Evolutionary conservation across 257 asterid genomes (phyloP).

Genomic region (Vinca minor): DNA sequence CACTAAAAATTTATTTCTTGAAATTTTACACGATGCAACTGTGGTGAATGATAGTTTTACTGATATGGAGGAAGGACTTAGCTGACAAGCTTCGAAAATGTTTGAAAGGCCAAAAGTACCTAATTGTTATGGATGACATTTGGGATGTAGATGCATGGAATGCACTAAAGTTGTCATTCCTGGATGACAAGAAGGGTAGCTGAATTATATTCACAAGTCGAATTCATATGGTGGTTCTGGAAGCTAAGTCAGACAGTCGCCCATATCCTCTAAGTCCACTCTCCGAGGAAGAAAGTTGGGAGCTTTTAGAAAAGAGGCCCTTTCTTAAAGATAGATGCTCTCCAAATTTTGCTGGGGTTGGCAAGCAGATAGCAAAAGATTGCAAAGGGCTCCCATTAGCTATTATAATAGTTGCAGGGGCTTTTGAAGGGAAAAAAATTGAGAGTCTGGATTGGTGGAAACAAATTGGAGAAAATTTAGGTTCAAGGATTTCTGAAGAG

Average conservation of each 20-base stretch:
- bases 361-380: neutral
- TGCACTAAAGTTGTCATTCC: conserved; percentile 4
- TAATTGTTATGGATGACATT: conserved; percentile 15
- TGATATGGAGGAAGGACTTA: conserved; percentile 5
- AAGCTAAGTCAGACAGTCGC: neutral
- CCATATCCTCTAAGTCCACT: neutral
- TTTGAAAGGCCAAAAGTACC: conserved; percentile 9
- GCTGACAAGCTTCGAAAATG: neutral
- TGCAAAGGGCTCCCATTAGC: conserved; percentile 9
- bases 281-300: conserved; percentile 7
- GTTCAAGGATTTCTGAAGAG: neutral
- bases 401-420: conserved; percentile 3
- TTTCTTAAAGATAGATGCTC: neutral
- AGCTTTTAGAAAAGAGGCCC: conserved; percentile 6
- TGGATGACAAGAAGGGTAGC: neutral
- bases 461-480: neutral
- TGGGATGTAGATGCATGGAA: conserved; percentile 17
- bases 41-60: neutral
- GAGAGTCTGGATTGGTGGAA: neutral
- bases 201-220: conserved; percentile 12
- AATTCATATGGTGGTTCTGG: neutral
- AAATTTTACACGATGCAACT: conserved; percentile 3
- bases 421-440: neutral
- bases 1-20: conserved; percentile 2
- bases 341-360: neutral